Evolutionary conservation across 2,329 filamentous ascomycete genomes (phyloP), one percentile per base, ranked within the genome.

Genomic region (Diaporthe sp.): DNA sequence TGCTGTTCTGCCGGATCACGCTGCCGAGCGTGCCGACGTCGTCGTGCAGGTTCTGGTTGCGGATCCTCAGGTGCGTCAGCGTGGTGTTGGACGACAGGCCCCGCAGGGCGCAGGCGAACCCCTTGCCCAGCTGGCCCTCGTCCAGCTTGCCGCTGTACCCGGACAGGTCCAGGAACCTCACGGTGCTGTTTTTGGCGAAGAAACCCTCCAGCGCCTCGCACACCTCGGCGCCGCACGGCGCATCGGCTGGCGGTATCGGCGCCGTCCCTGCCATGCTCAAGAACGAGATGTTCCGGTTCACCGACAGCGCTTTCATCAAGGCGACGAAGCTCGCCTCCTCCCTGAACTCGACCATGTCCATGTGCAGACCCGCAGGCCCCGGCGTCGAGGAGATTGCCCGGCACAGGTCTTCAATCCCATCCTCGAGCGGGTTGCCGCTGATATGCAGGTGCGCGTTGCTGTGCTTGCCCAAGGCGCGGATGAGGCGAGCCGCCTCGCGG

Each of bases 341-440:
- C 27, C 83, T 82, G 76, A 91, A 90, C 75, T 90, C 88, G n/a
- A 90, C 82, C 88, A 91, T 90, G 76, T 90, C 87, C 75, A 90
- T 80, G 76, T 88, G 87, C 30, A 91, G 81, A 32, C 84, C 86
- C 75, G 83, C 86, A 0, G 88, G 88, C 1, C 87, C 87, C 75
- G 85, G 85, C 19, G 86, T 86, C 70, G 82, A 81, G 0, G 84
- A 81, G 35, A 91, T 85, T 10, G 87, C 85, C 27, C 83, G 82
- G 30, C 86, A 87, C 71, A 90, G 81, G 69, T 88, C 84, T 25
- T 86, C 86, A 39, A 90, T 86, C 2, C 86, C 88, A 15, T 84
- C 82, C 73, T 91, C 89, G 4, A 91, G 81, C 2, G 86, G 87
- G 76, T 90, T 91, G 39, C 85, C 86, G 77, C 85, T 88, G 51